Evolutionary conservation across 495 filamentous ascomycete genomes (phyloP), one percentile per base, ranked within the genome.

Genomic region (Acidomyces sp.): DNA sequence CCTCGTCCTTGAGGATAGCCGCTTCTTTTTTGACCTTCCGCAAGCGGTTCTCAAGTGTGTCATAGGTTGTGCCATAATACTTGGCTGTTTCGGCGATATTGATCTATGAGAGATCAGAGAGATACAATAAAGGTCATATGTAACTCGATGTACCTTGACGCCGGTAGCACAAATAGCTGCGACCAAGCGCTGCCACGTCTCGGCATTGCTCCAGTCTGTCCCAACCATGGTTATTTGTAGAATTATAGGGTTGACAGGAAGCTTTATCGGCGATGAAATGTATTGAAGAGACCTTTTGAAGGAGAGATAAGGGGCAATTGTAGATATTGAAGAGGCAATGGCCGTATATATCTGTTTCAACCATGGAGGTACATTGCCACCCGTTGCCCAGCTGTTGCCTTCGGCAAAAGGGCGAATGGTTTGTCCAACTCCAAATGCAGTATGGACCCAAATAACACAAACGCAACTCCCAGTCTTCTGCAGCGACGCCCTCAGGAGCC

Each of bases 1-100:
- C 40, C 36, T 55, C 62, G 1, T 35, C 34, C 20, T 52, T 50
- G 9, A 65, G 45, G 3, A 31, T 34, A 0, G 19, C 37, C 10
- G 58, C 62, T 12, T 50, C 53, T 4, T 53, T 54, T 28, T 53
- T 55, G 39, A 59, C 51, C 10, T 48, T 35, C 9, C 62, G 54
- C 52, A 65, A 60, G 3, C 54, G 58, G 23, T 59, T 59, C 41
- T 65, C 62, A 34, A 65, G 56, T 19, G 54, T 46, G 46, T 65
- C 57, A 31, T 63, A 64, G n/a, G 62, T 65, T 2, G 62, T 58
- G 4, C 58, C 58, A 39, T 51, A 54, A 43, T 46, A 47, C 13
- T 11, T 28, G 11, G 51, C 51, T 3, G 34, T 36, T 15, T 16
- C 31, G 2, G 15, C 30, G 30, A 43, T 34, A 22, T 46, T 28